phyloP scores from a whole-genome alignment of 805 yeast genomes.

The Myxozyma geophila region DNA sequence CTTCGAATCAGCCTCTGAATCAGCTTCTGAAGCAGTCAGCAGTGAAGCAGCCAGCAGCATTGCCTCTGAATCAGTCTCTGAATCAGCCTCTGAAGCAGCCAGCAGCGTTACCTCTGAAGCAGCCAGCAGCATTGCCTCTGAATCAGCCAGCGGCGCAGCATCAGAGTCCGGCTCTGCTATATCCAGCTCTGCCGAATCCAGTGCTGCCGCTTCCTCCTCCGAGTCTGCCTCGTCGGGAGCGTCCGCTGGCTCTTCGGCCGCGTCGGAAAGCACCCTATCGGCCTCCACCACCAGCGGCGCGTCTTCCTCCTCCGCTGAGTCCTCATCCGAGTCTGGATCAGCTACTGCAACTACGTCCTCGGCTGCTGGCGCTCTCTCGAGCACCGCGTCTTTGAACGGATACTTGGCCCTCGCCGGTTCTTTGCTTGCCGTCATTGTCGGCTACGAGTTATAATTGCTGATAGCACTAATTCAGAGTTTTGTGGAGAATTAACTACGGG shows the following conservation, averaged over 20 bases:
- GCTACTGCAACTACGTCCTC: neutral
- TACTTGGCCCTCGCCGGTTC: conserved; percentile 8
- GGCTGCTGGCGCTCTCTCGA: conserved; percentile 2
- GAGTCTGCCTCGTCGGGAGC: conserved; percentile 1
- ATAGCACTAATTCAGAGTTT: neutral
- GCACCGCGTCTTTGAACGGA: conserved; percentile 10
- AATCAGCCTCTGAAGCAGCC: no score
- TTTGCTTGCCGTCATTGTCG: conserved; percentile 10
- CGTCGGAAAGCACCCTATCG: neutral
- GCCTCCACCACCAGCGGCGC: neutral
- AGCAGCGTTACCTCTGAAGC: no score
- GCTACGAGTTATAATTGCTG: neutral
- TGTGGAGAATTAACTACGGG: neutral
- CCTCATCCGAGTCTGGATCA: neutral
- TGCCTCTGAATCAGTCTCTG: no score
- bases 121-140: no score
- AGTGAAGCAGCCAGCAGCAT: no score
- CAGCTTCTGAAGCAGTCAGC: no score
- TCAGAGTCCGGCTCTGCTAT: neutral
- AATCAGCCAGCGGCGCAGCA: no score
- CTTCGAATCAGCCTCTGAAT: no score
- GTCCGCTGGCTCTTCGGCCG: neutral
- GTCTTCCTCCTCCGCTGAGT: conserved; percentile 3
- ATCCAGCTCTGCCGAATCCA: no score
- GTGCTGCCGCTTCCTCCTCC: neutral